A percentile compares a stretch with the other conserved stretches of the same genome.
Evolutionary conservation across 2,329 filamentous ascomycete genomes (phyloP).

Genomic region (Aspergillus niger): DNA sequence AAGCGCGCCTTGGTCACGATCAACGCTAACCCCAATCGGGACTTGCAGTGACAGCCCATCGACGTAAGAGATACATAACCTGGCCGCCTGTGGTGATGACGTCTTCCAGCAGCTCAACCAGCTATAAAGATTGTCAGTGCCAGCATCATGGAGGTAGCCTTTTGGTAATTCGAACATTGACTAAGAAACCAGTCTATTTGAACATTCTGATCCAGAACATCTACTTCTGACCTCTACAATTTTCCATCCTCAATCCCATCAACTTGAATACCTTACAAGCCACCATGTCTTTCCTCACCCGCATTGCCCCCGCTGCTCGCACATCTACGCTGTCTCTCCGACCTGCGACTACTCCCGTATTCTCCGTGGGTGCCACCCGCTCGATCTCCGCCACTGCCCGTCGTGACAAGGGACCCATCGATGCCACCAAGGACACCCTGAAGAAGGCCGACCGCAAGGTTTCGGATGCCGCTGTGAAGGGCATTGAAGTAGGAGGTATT

Average conservation of each 20-base stretch:
- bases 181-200: background rate
- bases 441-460: conserved; percentile 60
- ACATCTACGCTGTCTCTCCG: conserved; percentile 17
- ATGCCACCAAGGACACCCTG: conserved; percentile 59
- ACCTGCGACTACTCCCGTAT: conserved; percentile 14
- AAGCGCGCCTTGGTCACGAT: background rate
- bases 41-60: conserved; percentile 24
- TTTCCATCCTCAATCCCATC: background rate
- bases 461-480: conserved; percentile 59
- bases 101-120: background rate
- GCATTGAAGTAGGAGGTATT: conserved; percentile 65
- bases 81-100: conserved; percentile 2
- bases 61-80: conserved; percentile 27
- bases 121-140: background rate
- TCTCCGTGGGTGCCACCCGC: conserved; percentile 22
- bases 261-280: background rate
- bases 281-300: conserved; percentile 41
- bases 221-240: background rate
- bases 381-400: conserved; percentile 56
- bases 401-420: conserved; percentile 54
- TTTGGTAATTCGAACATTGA: too few relatives aligned
- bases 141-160: background rate
- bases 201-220: background rate
- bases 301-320: conserved; percentile 33
- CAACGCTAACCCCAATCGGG: conserved; percentile 15